Percentiles rank a stretch among this genome's conserved stretches.
Evolutionary conservation across 306 rosid genomes (phyloP).

Genomic region (Quercus parvula): DNA sequence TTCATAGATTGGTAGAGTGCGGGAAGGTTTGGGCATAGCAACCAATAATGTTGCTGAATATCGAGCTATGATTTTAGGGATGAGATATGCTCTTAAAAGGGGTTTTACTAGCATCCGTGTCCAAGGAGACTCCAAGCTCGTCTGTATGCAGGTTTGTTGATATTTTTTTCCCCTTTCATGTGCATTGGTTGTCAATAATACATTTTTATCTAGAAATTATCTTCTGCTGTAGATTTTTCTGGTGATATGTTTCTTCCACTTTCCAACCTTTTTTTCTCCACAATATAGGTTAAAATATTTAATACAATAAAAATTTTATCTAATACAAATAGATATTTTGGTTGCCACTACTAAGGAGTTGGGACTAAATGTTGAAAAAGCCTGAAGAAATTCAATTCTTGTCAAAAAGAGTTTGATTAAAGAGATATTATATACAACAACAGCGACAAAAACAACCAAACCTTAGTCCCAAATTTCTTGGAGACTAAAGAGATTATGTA

Average conservation of each 20-base stretch:
- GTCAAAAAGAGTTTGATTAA: neutral
- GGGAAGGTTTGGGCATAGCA: slow-evolving; percentile 79
- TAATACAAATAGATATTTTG: neutral
- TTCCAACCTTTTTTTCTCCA: neutral
- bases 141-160: slow-evolving; percentile 86
- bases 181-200: neutral
- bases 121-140: slow-evolving; percentile 93
- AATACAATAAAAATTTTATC: neutral
- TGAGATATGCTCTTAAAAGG: slow-evolving; percentile 77
- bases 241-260: neutral
- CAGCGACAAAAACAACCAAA: too few species aligned
- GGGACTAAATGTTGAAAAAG: neutral
- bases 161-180: neutral
- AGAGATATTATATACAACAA: too few species aligned
- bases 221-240: neutral
- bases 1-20: slow-evolving; percentile 71
- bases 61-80: slow-evolving; percentile 81
- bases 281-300: neutral
- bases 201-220: neutral
- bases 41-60: slow-evolving; percentile 93
- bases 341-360: neutral
- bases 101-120: slow-evolving; percentile 62
- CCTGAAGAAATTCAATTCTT: neutral
- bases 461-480: too few species aligned
- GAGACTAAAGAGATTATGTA: neutral